Percentiles rank a stretch among this genome's conserved stretches.
phyloP scores from a whole-genome alignment of 2,329 filamentous ascomycete genomes.

The Fusarium fracticaudum region DNA sequence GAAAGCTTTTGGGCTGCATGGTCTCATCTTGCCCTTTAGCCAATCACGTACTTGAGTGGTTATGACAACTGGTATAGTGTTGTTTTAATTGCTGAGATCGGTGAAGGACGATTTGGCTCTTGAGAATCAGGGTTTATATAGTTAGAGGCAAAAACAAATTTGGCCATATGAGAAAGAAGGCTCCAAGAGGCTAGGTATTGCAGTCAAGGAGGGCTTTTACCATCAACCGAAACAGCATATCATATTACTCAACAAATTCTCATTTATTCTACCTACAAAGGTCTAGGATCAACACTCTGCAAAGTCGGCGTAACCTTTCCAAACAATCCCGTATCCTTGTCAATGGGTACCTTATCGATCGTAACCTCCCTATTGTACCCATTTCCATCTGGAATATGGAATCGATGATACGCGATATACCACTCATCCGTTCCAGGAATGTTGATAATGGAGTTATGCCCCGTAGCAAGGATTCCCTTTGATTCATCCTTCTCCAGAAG shows the following conservation, averaged over 20 bases:
- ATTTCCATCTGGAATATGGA: slow-evolving; percentile 56
- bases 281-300: slow-evolving; percentile 20
- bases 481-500: slow-evolving; percentile 54
- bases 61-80: too few relatives aligned
- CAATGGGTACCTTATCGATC: slow-evolving; percentile 53
- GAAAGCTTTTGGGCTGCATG: accelerated
- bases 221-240: accelerated
- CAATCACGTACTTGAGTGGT: accelerated
- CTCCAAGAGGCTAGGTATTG: neutral
- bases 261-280: neutral
- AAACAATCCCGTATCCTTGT: slow-evolving; percentile 51
- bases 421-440: slow-evolving; percentile 59
- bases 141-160: neutral
- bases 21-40: too few relatives aligned
- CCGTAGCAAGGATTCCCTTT: slow-evolving; percentile 56
- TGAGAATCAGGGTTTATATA: neutral
- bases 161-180: too few relatives aligned
- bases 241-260: accelerated
- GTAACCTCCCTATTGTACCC: slow-evolving; percentile 56
- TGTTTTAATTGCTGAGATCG: too few relatives aligned
- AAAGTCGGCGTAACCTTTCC: slow-evolving; percentile 45
- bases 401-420: slow-evolving; percentile 61
- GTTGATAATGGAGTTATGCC: slow-evolving; percentile 57
- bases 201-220: too few relatives aligned
- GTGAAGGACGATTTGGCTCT: accelerated